Base-by-base conservation (phyloP, 1,284 basidiomycete species). In the Marasmius tenuissimus region DNA sequence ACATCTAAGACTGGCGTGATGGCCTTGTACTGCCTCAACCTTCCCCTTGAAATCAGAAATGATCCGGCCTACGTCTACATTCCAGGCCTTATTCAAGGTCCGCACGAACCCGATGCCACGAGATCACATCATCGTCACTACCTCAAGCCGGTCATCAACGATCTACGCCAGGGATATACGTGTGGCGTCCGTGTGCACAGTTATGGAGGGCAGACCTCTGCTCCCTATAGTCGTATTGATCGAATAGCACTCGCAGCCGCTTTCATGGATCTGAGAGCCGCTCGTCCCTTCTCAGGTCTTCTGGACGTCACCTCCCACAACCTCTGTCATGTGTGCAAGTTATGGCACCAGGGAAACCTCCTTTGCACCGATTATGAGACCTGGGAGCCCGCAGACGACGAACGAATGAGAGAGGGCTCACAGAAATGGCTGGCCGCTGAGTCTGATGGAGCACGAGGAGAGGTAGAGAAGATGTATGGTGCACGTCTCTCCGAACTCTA, bases 41-140 rank as follows among this genome's bases (percentile, higher is more conserved):
- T 63, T 34, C 61, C 58, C 14, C n/a, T 47, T 8, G 10, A 11
- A 14, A 40, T 58, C 14, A 1, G 35, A 27, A 48, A 59, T 20
- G 61, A 62, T 33, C 48, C 49, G 35, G 49, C 49, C 6, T 62
- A 59, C 33, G 38, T 59, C n/a, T 62, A 59, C 39, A 48, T 62
- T 9, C 56, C 61, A 9, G 61, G 61, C 6, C 8, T 62, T 4
- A 62, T 62, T 16, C 37, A 20, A 20, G 61, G 61, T 14, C 48
- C 50, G 8, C 38, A 27, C 10, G 61, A 62, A 35, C 61, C 61
- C 18, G 33, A 53, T 20, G 12, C 34, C 7, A 40, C 10, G 7
- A 12, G 50, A 5, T 38, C 48, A 22, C 45, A 20, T 9, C 61
- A 58, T 27, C 27, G 49, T 11, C 61, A 62, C 45, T 62, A 62